Conservation (phyloP, 2,329 filamentous ascomycete species). For the Pestalotiopsis sp. region DNA sequence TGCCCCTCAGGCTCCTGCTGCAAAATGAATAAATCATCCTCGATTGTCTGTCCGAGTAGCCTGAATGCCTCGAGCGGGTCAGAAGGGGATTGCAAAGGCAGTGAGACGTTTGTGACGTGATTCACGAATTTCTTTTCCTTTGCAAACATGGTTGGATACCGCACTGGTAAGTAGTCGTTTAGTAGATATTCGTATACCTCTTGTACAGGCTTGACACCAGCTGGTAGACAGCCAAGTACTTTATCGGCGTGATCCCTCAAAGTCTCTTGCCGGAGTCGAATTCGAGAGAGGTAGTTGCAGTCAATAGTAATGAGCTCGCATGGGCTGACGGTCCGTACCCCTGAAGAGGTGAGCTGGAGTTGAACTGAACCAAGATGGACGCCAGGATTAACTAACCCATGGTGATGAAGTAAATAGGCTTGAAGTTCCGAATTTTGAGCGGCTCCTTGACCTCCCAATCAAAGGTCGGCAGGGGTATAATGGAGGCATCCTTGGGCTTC, state of each 20-base stretch:
- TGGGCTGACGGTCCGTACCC: constrained; percentile 42
- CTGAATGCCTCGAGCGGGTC: constrained; percentile 36
- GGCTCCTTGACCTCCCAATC: constrained; percentile 43
- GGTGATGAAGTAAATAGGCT: constrained; percentile 55
- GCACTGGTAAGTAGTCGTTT: constrained; percentile 45
- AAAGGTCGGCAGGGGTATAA: background rate
- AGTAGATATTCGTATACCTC: constrained; percentile 54
- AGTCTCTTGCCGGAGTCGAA: constrained; percentile 41
- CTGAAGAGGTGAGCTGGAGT: constrained; percentile 28
- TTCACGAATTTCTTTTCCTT: constrained; percentile 39
- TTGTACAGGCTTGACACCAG: constrained; percentile 42
- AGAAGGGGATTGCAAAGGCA: constrained; percentile 20
- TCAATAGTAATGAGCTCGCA: constrained; percentile 58
- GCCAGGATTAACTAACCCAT: constrained; percentile 45
- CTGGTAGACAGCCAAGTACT: constrained; percentile 44
- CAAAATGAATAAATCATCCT: constrained; percentile 58
- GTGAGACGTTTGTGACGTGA: constrained; percentile 33
- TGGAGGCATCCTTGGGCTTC: background rate
- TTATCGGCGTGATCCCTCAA: constrained; percentile 40
- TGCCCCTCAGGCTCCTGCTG: constrained; percentile 44
- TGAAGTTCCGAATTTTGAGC: constrained; percentile 48
- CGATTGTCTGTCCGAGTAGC: constrained; percentile 51
- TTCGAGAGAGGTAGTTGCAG: constrained; percentile 47
- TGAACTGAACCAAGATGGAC: background rate
- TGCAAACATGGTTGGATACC: constrained; percentile 52